Base-by-base conservation (phyloP, 208 protist genomes). In the Leishmania gerbilli region DNA sequence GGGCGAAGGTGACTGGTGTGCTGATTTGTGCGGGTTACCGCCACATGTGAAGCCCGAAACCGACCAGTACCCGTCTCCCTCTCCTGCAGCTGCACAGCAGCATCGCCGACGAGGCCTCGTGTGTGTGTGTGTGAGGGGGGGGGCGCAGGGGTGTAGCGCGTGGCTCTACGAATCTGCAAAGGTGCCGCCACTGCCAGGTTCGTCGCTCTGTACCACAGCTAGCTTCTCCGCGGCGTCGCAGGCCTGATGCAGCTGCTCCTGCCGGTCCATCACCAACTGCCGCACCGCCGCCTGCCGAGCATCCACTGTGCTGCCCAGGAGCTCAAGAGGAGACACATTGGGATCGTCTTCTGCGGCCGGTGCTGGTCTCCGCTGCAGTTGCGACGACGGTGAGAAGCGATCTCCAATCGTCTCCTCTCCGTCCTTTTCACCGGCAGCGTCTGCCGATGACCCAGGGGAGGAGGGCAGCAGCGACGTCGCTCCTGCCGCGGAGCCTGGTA, bases 201-300 rank as follows among this genome's bases (percentile, higher is more conserved):
- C 69, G 0, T 65, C 55, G 24, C 62, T 80, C 31, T 55, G 74
- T n/a, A 40, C 31, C 19, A 68, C 55, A 34, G 77, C n/a, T 21
- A 87, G 71, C 47, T 74, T 85, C 37, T 83, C 84, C 17, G 79
- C 47, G 9, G 75, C 75, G 45, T 87, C 86, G 37, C 77, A 79
- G 65, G 79, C 89, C 24, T 83, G 51, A 53, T 84, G 77, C 69
- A 92, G 80, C 47, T 64, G 77, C 76, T 88, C 84, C 45, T 90
- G 37, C 21, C 87, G 81, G 13, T 74, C 74, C 9, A 65, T 64
- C 19, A 92, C 40, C 31, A 92, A 58, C 9, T 79, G 79, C 79
- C 87, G 82, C 8, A 92, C 27, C 24, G 69, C 49, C 19, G 75
- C 78, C 27, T 75, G 78, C 19, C 89, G 83, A 3, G 72, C 69